A percentile compares a stretch with the other conserved stretches of the same genome.
phyloP scores from a whole-genome alignment of 2,329 filamentous ascomycete species.

The Colletotrichum sojae region DNA sequence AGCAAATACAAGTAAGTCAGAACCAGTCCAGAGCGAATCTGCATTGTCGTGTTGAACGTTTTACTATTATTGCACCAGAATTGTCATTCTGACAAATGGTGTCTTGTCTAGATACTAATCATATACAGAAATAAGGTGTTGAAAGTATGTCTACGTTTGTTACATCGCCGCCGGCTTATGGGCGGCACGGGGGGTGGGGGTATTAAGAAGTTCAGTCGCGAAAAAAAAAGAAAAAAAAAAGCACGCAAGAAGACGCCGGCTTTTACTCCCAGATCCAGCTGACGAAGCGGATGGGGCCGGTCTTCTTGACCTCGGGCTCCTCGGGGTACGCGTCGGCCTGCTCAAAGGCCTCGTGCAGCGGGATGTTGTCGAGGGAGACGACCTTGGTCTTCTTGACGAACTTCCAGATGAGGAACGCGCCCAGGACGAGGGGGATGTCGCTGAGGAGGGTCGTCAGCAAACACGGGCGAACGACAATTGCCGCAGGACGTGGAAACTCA shows the following conservation, averaged over 20 bases:
- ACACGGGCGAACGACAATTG: no score
- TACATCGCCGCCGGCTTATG: neutral
- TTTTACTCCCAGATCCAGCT: constrained; percentile 55
- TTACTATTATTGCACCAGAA: neutral
- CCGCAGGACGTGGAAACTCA: no score
- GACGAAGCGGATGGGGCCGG: constrained; percentile 47
- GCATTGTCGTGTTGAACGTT: neutral
- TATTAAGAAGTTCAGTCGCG: neutral
- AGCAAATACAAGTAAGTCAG: neutral
- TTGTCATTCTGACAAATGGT: neutral
- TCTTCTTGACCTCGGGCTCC: constrained; percentile 46
- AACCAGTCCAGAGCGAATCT: no score
- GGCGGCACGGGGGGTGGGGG: no score
- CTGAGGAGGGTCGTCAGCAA: constrained; percentile 59
- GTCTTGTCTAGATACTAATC: neutral
- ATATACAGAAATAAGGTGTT: neutral
- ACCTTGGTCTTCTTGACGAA: constrained; percentile 73
- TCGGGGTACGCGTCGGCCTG: constrained; percentile 57
- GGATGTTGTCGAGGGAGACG: constrained; percentile 64
- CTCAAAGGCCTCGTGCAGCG: constrained; percentile 65
- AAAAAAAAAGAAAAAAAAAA: no score
- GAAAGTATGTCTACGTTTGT: neutral
- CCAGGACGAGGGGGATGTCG: constrained; percentile 71
- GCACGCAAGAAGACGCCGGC: no score
- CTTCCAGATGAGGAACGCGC: constrained; percentile 75